Percentiles rank a stretch among this genome's conserved stretches.
These are phyloP conservation scores for Talaromyces adpressus DNA, from an alignment of 495 filamentous ascomycete genomes.

Conservation along the genomic window DNA sequence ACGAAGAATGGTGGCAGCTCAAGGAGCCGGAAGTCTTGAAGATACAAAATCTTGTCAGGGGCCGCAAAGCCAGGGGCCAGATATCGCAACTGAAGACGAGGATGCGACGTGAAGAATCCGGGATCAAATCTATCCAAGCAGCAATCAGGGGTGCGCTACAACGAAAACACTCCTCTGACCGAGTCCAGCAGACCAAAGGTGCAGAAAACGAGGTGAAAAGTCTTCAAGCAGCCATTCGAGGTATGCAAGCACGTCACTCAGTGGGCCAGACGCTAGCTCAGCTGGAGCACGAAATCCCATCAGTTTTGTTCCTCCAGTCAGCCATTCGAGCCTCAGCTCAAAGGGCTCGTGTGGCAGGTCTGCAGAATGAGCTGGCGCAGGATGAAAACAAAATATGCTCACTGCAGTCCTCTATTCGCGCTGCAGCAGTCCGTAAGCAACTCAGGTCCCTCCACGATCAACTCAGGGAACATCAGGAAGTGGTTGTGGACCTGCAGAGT, in stretches of 20 bases:
- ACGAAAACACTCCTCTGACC: slow-evolving; percentile 37
- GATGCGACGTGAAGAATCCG: slow-evolving; percentile 49
- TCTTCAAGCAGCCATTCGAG: slow-evolving; percentile 68
- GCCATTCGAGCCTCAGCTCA: slow-evolving; percentile 29
- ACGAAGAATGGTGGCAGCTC: slow-evolving; percentile 61
- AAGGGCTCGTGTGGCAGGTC: slow-evolving; percentile 21
- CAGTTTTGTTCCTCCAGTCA: slow-evolving; percentile 42
- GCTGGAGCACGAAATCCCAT: slow-evolving; percentile 22
- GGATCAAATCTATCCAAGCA: slow-evolving; percentile 53
- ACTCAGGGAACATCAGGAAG: slow-evolving; percentile 22
- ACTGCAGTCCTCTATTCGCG: slow-evolving; percentile 40
- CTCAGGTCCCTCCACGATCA: slow-evolving; percentile 20
- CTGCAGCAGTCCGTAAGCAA: slow-evolving; percentile 21
- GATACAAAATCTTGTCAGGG: slow-evolving; percentile 81
- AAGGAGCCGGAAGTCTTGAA: slow-evolving; percentile 65
- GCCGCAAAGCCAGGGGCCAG: slow-evolving; percentile 62
- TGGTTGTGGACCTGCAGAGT: slow-evolving; percentile 28
- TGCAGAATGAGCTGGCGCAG: slow-evolving; percentile 25
- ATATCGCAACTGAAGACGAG: slow-evolving; percentile 56
- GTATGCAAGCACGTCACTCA: slow-evolving; percentile 36
- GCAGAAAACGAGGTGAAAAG: slow-evolving; percentile 43
- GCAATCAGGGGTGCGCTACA: slow-evolving; percentile 55
- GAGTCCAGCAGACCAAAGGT: slow-evolving; percentile 39
- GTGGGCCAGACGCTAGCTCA: slow-evolving; percentile 25
- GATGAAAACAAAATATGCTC: slow-evolving; percentile 17